Evolutionary conservation across 2,329 filamentous ascomycete genomes (phyloP), one percentile per base, ranked within the genome.

Genomic region (Botrytis paeoniae): DNA sequence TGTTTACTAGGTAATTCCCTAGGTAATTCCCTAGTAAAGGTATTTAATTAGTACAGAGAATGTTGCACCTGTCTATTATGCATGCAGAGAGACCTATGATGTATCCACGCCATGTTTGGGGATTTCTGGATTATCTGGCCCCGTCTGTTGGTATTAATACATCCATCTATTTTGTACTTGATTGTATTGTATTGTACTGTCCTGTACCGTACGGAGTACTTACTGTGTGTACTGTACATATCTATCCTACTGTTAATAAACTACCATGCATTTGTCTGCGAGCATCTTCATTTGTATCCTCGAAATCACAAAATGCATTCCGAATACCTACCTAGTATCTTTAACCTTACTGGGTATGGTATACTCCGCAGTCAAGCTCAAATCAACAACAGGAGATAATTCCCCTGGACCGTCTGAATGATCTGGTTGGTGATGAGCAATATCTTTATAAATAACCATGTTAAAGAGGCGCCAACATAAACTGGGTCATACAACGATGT

Each of bases 381-480:
- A 45, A 43, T 48, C 60, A 41, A 20, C 60, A 41, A 41, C 25
- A 29, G 43, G 22, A 45, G 35, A 32, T 14, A 60, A 6, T 29
- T 25, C 61, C 61, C 70, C 59, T 35, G 20, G 22, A 20, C 18
- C 25, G 25, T 54, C 48, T 7, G 25, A 16, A n/a, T n/a, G 14
- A 37, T 57, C 35, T 66, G 60, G n/a, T 66, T 71, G 69, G 60
- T 25, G 45, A 20, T 43, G 60, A 65, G 45, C 45, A 54, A 20
- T 71, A 35, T 66, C 45, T 60, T 39, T 25, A 63, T 59, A 65
- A 57, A 66, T 59, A 39, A 22, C 69, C 60, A 64, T 65, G 69
- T 65, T 57, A 12, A 41, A 65, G 60, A 71, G 69, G 69, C 69
- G 69, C 43, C 69, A 41, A 43, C 59, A 70, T 70, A 63, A 70